Evolutionary conservation across 2,329 filamentous ascomycete species (phyloP).

Genomic region (Pseudocercospora fijiensis): DNA sequence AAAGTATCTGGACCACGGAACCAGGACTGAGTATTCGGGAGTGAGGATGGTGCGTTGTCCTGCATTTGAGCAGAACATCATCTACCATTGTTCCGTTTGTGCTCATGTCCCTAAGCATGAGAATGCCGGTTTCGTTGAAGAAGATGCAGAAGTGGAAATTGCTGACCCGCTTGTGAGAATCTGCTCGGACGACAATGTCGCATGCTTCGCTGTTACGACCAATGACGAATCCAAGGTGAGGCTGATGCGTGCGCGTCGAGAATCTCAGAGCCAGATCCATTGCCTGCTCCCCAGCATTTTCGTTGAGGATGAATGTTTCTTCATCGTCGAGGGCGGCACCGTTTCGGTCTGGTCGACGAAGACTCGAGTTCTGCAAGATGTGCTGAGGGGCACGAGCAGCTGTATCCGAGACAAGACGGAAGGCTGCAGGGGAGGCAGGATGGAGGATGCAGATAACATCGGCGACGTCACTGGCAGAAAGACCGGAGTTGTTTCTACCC

Average conservation of each 20-base stretch:
- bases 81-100: slow-evolving; percentile 96
- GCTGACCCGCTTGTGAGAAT: slow-evolving; percentile 73
- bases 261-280: slow-evolving; percentile 75
- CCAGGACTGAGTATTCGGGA: slow-evolving; percentile 69
- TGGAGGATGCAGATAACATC: slow-evolving; percentile 89
- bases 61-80: slow-evolving; percentile 61
- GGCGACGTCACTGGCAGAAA: slow-evolving; percentile 76
- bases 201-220: slow-evolving; percentile 71
- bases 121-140: slow-evolving; percentile 76
- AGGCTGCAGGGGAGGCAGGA: slow-evolving; percentile 71
- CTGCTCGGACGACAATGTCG: slow-evolving; percentile 68
- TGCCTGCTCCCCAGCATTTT: slow-evolving; percentile 39
- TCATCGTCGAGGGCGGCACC: slow-evolving; percentile 33
- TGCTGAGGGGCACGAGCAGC: slow-evolving; percentile 56
- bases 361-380: slow-evolving; percentile 54
- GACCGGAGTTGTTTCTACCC: slow-evolving; percentile 77
- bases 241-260: slow-evolving; percentile 69
- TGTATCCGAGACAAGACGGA: slow-evolving; percentile 64
- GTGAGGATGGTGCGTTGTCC: slow-evolving; percentile 43
- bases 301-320: slow-evolving; percentile 36
- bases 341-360: slow-evolving; percentile 36
- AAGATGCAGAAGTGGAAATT: slow-evolving; percentile 94
- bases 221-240: slow-evolving; percentile 75
- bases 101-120: slow-evolving; percentile 91
- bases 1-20: slow-evolving; percentile 68